Conservation (phyloP, 225 moss, liverwort and hornwort species). For the Physcomitrium patens region DNA sequence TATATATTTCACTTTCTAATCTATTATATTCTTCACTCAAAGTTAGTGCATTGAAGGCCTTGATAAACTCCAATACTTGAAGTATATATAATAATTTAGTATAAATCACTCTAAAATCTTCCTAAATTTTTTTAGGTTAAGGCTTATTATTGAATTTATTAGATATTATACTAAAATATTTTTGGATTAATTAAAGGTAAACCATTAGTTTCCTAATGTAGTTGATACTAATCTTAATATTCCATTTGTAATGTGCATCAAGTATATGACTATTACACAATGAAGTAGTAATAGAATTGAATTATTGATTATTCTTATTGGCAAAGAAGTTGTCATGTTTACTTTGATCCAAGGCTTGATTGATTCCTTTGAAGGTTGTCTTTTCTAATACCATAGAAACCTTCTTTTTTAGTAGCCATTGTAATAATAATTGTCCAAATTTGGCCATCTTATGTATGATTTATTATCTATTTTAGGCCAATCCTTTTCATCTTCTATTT, state of each 20-base stretch:
- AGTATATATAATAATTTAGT: slow-evolving; percentile 49
- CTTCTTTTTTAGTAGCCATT: neutral
- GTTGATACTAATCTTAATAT: slow-evolving; percentile 33
- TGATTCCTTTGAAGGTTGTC: slow-evolving; percentile 10
- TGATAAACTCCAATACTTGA: too few relatives aligned
- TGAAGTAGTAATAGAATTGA: slow-evolving; percentile 30
- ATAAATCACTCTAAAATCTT: slow-evolving; percentile 33
- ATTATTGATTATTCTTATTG: slow-evolving; percentile 2
- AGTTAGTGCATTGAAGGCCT: too few relatives aligned
- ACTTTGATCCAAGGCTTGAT: neutral
- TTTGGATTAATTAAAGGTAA: slow-evolving; percentile 42
- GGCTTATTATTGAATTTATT: slow-evolving; percentile 32
- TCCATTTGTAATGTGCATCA: slow-evolving; percentile 29
- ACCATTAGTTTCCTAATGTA: slow-evolving; percentile 44
- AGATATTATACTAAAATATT: slow-evolving; percentile 45
- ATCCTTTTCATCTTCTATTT: neutral
- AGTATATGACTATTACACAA: slow-evolving; percentile 19
- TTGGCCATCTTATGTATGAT: neutral
- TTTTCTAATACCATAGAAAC: slow-evolving; percentile 22
- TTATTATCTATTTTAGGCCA: neutral
- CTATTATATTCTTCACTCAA: too few relatives aligned
- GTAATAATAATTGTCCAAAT: neutral
- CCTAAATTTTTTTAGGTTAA: slow-evolving; percentile 31
- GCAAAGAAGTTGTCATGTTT: neutral
- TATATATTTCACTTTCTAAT: too few relatives aligned